Percentiles rank a stretch among this genome's conserved stretches.
Evolutionary conservation across 73 alveolate genomes (phyloP).

Genomic region (Blepharisma japonicum): DNA sequence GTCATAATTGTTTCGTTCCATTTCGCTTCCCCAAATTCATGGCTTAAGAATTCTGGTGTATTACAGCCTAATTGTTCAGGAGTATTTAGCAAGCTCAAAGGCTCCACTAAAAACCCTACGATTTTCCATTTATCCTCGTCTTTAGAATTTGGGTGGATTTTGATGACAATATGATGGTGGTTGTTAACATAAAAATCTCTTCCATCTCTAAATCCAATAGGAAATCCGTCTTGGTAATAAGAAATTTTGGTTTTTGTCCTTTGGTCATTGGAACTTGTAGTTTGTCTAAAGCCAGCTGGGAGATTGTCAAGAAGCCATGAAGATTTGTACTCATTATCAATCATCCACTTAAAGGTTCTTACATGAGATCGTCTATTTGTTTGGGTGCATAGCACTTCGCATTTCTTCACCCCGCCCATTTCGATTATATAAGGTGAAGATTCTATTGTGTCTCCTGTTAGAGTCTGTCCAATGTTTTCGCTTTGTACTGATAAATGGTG

Average conservation of each 20-base stretch:
- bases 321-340: constrained; percentile 46
- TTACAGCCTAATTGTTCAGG: background rate
- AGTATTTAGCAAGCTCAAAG: constrained; percentile 12
- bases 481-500: background rate
- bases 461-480: constrained; percentile 42
- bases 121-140: constrained; percentile 19
- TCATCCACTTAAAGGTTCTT: constrained; percentile 40
- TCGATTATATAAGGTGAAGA: constrained; percentile 33
- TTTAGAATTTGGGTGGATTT: background rate
- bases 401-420: constrained; percentile 8
- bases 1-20: too few relatives aligned
- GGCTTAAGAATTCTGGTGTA: background rate
- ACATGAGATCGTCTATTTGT: constrained; percentile 7
- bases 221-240: constrained; percentile 10
- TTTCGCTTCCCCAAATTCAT: too few relatives aligned
- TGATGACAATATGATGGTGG: constrained; percentile 18
- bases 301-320: constrained; percentile 35
- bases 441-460: constrained; percentile 38
- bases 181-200: background rate
- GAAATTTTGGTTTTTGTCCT: background rate
- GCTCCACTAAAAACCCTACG: constrained; percentile 32
- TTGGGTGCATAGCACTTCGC: constrained; percentile 10
- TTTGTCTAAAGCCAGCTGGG: background rate
- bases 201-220: constrained; percentile 24
- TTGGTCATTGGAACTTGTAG: background rate